Conservation (phyloP, 176 grass and related monocot species). For the Rhipidocladum racemiflorum region DNA sequence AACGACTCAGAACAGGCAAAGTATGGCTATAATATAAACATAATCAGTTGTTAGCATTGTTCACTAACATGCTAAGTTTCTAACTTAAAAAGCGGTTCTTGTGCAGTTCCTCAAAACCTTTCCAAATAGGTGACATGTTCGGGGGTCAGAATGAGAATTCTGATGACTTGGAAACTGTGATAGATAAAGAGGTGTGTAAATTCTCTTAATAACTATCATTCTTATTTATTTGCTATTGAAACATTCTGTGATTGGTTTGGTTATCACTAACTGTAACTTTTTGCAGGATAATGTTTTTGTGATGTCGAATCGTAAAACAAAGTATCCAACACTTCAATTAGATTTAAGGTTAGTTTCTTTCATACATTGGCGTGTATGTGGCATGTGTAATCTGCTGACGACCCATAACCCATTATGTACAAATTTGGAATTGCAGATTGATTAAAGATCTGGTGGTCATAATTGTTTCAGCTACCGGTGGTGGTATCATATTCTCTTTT, state of each 20-base stretch:
- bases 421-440: slow-evolving; percentile 66
- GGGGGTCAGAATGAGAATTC: slow-evolving; percentile 75
- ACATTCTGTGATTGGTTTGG: slow-evolving; percentile 4
- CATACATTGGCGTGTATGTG: slow-evolving; percentile 24
- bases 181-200: slow-evolving; percentile 84
- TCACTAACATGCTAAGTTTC: slow-evolving; percentile 7
- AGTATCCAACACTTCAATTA: slow-evolving; percentile 93
- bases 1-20: slow-evolving; percentile 73
- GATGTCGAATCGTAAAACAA: slow-evolving; percentile 99
- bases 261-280: slow-evolving; percentile 11
- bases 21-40: slow-evolving; percentile 48
- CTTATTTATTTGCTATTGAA: background rate
- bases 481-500: slow-evolving; percentile 91
- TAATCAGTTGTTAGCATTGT: background rate
- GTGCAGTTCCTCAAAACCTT: slow-evolving; percentile 77
- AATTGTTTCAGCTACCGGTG: slow-evolving; percentile 92
- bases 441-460: slow-evolving; percentile 96
- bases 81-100: slow-evolving; percentile 22
- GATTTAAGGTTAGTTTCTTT: slow-evolving; percentile 64
- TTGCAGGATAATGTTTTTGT: slow-evolving; percentile 98
- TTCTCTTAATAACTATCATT: background rate
- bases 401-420: background rate
- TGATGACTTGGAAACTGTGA: slow-evolving; percentile 92
- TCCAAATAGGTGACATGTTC: slow-evolving; percentile 98
- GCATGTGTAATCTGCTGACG: slow-evolving; percentile 19